Conservation (phyloP, 345 rosid genomes). For the Eucalyptus coolabah region DNA sequence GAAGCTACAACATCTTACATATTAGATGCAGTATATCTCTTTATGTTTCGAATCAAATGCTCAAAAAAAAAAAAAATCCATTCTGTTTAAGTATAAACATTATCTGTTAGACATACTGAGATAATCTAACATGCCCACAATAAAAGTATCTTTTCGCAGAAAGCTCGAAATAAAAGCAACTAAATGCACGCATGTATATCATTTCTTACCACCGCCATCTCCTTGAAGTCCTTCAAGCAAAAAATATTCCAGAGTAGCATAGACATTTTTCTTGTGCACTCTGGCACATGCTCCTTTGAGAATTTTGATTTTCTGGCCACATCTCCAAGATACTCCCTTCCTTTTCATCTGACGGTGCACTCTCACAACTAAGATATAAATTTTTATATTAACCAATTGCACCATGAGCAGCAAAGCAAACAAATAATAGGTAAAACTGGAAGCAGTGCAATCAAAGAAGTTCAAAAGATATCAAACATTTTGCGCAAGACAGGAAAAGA, state of each 20-base stretch:
- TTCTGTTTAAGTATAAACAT: background rate
- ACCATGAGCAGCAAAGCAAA: background rate
- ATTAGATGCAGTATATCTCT: background rate
- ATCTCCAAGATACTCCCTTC: slow-evolving; percentile 35
- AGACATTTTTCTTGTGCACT: slow-evolving; percentile 24
- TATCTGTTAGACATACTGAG: background rate
- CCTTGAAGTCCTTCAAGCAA: slow-evolving; percentile 57
- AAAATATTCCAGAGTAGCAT: slow-evolving; percentile 58
- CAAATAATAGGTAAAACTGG: background rate
- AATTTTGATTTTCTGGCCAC: slow-evolving; percentile 55
- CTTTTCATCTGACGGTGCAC: slow-evolving; percentile 34
- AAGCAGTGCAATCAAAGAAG: background rate
- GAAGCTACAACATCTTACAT: background rate
- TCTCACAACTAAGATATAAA: slow-evolving; percentile 40
- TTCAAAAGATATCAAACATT: background rate
- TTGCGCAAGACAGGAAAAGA: background rate
- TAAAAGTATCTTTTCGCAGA: background rate
- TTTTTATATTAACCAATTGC: background rate
- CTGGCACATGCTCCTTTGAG: slow-evolving; percentile 55
- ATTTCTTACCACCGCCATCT: slow-evolving; percentile 57
- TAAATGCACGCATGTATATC: background rate
- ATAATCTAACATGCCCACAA: background rate
- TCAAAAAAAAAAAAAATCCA: background rate
- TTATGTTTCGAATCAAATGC: background rate
- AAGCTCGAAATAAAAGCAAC: background rate